Evolutionary conservation across 139 green algal genomes (phyloP).

Genomic region (Pedinophyceae sp.): DNA sequence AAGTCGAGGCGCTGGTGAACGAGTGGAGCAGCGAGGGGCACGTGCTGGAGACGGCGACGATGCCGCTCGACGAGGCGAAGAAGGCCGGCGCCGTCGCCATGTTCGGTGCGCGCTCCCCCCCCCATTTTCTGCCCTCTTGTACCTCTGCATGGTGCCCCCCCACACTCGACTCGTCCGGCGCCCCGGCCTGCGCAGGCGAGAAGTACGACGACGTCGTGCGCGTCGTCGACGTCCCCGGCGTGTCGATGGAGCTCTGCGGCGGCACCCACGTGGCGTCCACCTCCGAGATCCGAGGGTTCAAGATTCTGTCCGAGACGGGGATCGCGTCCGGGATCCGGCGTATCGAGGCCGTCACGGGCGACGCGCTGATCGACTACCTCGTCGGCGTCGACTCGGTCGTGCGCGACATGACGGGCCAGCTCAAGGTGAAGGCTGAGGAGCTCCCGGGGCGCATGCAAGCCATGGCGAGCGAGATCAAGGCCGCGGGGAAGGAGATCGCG

Average conservation of each 20-base stretch:
- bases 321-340: slow-evolving; percentile 70
- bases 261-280: slow-evolving; percentile 58
- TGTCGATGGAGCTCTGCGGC: slow-evolving; percentile 81
- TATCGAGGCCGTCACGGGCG: slow-evolving; percentile 67
- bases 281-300: slow-evolving; percentile 59
- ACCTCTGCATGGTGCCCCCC: too few relatives aligned
- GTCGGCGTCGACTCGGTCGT: slow-evolving; percentile 43
- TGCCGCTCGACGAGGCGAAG: slow-evolving; percentile 64
- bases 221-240: slow-evolving; percentile 52
- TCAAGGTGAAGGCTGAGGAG: slow-evolving; percentile 39
- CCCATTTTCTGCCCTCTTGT: too few relatives aligned
- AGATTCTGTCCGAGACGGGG: slow-evolving; percentile 62
- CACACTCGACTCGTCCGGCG: too few relatives aligned
- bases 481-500: slow-evolving; percentile 39
- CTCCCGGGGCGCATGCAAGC: slow-evolving; percentile 20
- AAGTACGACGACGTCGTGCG: slow-evolving; percentile 81
- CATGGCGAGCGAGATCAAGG: slow-evolving; percentile 45
- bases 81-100: slow-evolving; percentile 69
- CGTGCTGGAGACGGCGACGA: slow-evolving; percentile 22
- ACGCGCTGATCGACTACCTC: slow-evolving; percentile 57
- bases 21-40: slow-evolving; percentile 42
- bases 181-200: too few relatives aligned
- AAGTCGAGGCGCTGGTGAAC: slow-evolving; percentile 69
- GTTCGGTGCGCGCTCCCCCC: slow-evolving; percentile 56
- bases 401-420: slow-evolving; percentile 17